Conservation (phyloP, 2,329 filamentous ascomycete genomes). For the Clonostachys sp. region DNA sequence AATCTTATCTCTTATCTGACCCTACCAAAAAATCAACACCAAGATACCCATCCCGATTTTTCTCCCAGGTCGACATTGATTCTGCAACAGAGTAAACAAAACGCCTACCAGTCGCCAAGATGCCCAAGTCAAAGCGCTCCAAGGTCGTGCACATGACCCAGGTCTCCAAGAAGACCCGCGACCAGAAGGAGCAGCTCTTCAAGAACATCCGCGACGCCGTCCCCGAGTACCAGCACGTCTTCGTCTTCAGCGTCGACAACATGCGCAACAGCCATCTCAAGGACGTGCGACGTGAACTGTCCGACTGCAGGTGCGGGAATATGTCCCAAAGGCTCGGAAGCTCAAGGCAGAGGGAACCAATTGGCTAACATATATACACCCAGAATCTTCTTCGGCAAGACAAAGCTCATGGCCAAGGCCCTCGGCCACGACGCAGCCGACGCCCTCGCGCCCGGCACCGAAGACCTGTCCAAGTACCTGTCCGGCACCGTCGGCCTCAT, state of each 20-base stretch:
- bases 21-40: too few species aligned
- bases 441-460: conserved; percentile 75
- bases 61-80: too few species aligned
- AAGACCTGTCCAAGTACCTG: conserved; percentile 65
- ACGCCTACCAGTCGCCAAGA: conserved; percentile 31
- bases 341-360: background rate
- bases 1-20: too few species aligned
- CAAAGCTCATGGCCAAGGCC: conserved; percentile 96
- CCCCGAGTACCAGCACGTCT: conserved; percentile 83
- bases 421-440: conserved; percentile 75
- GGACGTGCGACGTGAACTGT: conserved; percentile 78
- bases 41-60: too few species aligned
- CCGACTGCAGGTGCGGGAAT: conserved; percentile 70
- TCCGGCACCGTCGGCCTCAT: conserved; percentile 83
- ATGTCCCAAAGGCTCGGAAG: too few species aligned
- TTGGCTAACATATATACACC: background rate
- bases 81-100: too few species aligned
- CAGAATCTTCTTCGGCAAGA: conserved; percentile 98
- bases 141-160: conserved; percentile 87
- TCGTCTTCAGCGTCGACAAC: conserved; percentile 91
- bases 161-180: conserved; percentile 87
- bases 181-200: conserved; percentile 87
- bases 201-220: conserved; percentile 81
- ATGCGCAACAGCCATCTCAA: conserved; percentile 98
- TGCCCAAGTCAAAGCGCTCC: conserved; percentile 96